Base-by-base conservation (phyloP, 2,329 filamentous ascomycete genomes). In the Sclerotinia subarctica region DNA sequence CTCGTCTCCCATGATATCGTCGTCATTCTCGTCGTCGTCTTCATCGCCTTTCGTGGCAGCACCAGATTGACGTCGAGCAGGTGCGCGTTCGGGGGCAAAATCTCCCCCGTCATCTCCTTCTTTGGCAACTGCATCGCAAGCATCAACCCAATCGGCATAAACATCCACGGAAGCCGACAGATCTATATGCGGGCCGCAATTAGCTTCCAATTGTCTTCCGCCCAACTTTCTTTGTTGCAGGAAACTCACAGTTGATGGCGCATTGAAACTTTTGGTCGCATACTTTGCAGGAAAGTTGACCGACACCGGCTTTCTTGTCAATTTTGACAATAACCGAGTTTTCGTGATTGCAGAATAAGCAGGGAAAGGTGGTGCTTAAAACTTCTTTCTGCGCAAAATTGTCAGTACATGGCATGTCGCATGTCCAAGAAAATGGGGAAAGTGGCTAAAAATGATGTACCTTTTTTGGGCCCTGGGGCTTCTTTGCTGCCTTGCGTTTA, bases 281-380 rank as follows among this genome's bases (percentile, higher is more conserved):
- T 65, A 97, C 88, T 78, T 94, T 96, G 82, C 95, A 99, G 69
- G 90, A 88, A 35, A 99, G 84, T 70, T 91, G 87, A 58, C 94
- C 95, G 49, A 97, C 86, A 64, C 93, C 93, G 38, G 88, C 84
- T 79, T 98, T 98, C 84, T 96, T 97, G 78, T 99, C 93, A 63
- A 99, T 85, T 80, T 96, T 95, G 73, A 97, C 91, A 38, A 88
- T 86, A 64, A 99, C 92, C 0, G 94, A 92, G 73, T 93, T 95
- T 78, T 98, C 95, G 81, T 98, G 94, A 79, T 97, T 98, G 84
- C 95, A 99, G 82, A 99, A 99, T 57, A 99, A 88, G 78, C 95
- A 99, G 68, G 94, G 92, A 80, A 99, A 99, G n/a, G 88, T 87
- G 3, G 92, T 94, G 4, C 90, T 85, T 24, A 95, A 84, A 52